Evolutionary conservation across 176 grass and related monocot genomes (phyloP).

Genomic region (Saccharum officinarum): DNA sequence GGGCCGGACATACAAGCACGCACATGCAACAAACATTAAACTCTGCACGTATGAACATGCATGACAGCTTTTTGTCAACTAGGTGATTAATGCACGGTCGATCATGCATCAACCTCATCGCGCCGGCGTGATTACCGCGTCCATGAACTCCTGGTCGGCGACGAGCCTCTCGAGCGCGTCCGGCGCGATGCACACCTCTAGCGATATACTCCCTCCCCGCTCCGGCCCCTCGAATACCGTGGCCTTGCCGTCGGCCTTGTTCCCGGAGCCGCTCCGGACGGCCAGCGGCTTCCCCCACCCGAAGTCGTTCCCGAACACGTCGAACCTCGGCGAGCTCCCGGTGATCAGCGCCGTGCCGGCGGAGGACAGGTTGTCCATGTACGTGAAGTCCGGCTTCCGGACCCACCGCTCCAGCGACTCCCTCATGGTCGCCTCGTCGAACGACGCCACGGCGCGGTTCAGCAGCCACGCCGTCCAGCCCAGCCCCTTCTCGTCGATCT

Average conservation of each 20-base stretch:
- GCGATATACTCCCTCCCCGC: too few species aligned
- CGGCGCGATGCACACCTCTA: too few species aligned
- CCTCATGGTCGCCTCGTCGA: constrained; percentile 20
- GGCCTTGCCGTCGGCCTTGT: constrained; percentile 44
- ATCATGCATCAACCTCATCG: too few species aligned
- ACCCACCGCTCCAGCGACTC: constrained; percentile 1
- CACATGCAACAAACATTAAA: not conserved
- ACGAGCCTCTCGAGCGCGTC: not conserved
- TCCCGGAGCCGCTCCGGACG: constrained; percentile 34
- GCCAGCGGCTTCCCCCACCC: constrained; percentile 50
- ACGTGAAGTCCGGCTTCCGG: constrained; percentile 5
- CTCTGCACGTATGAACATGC: not conserved
- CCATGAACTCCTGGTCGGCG: too few species aligned
- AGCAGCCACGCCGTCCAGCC: constrained; percentile 43
- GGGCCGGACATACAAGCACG: not conserved
- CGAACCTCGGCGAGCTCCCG: constrained; percentile 51
- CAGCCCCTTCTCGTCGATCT: constrained; percentile 31
- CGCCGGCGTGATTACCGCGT: too few species aligned
- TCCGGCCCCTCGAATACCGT: too few species aligned
- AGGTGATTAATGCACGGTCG: too few species aligned
- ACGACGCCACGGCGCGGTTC: constrained; percentile 39
- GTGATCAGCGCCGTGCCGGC: constrained; percentile 15
- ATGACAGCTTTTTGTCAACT: not conserved
- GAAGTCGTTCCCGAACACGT: constrained; percentile 49
- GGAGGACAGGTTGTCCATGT: not conserved